Evolutionary conservation across 345 rosid genomes (phyloP), one percentile per base, ranked within the genome.

Genomic region (Eucalyptus tenuipes): DNA sequence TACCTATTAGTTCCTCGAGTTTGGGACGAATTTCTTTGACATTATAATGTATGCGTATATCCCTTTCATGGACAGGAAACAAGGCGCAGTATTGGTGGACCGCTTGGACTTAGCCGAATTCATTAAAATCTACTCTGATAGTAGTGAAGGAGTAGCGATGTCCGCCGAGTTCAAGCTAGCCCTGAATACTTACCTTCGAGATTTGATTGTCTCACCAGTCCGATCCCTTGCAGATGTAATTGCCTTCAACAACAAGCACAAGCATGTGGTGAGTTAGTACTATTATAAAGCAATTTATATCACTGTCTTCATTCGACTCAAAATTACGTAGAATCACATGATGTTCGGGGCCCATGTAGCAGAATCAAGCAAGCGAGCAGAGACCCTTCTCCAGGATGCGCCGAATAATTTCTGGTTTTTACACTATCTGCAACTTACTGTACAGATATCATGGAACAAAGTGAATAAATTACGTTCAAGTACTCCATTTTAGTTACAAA

Each of bases 171-270:
- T 97, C 90, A 94, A 95, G 88, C 48, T 91, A 31, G 86, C 94
- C 68, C 81, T 95, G 17, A 94, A 95, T 89, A 48, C 90, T 47
- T 96, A 95, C 89, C 93, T 96, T 16, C 48, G 79, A 88, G 91
- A 86, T 47, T 90, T 95, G 16, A 88, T 90, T 45, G 48, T 90
- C 53, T 95, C 96, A 86, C 96, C 94, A 3, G 97, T 95, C 33
- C 89, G 94, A 81, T 92, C 95, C 79, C 89, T 96, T 87, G 95
- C 94, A 10, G 96, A 94, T n/a, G 90, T 92, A 79, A 95, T 96
- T 82, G 92, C 94, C 13, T 94, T 90, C 92, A 94, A 96, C 89
- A 50, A 90, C 4, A 91, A 93, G 82, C 92, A 92, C 66, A 45
- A 92, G 20, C 89, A 92, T 27, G 27, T 89, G 94, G 98, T 92